Base-by-base conservation (phyloP, 106 monocot species). In the Dioscorea zingiberensis region DNA sequence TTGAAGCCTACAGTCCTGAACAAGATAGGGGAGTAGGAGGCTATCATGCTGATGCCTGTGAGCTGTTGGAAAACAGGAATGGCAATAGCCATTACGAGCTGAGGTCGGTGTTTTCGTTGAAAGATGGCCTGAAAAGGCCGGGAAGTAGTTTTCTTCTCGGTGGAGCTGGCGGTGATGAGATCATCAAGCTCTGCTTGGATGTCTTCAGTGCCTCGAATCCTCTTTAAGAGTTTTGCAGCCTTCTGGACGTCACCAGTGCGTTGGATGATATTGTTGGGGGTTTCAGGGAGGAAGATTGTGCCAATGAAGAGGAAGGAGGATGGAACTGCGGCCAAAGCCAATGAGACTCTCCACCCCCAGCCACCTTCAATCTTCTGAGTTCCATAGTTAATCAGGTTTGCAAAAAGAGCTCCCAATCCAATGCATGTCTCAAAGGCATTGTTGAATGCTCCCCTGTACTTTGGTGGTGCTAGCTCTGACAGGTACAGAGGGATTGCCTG, bases 401-500 rank as follows among this genome's bases (percentile, higher is more conserved):
- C 77, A 0, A 54, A 14, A 0, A 77, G 30, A 23, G 60, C 24
- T 17, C 65, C 77, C 24, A 54, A 8, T 25, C 29, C 26, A 38
- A 38, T 10, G 4, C 38, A 38, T 38, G 10, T 38, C 10, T 38
- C 48, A 54, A 72, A 78, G 26, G 49, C 44, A 27, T 48, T 49
- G 26, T 13, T 55, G 27, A 78, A 11, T 21, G 77, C 77, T 61
- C 77, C 77, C 17, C 77, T 16, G 54, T 72, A 28, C n/a, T 38
- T 32, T 13, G 71, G 44, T 14, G 72, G 77, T 6, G 77, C 71
- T 61, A 72, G 54, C 45, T 78, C 77, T 15, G 77, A 72, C 11
- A 78, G 72, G 61, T 78, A 78, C 22, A 78, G 7, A 13, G 77
- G 71, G 22, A 77, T 59, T 49, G 71, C 27, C 77, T 77, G 64